Evolutionary conservation across 192 early-diverging fungal genomes (phyloP), one percentile per base, ranked within the genome.

Genomic region (Phycomyces blakesleeanus): DNA sequence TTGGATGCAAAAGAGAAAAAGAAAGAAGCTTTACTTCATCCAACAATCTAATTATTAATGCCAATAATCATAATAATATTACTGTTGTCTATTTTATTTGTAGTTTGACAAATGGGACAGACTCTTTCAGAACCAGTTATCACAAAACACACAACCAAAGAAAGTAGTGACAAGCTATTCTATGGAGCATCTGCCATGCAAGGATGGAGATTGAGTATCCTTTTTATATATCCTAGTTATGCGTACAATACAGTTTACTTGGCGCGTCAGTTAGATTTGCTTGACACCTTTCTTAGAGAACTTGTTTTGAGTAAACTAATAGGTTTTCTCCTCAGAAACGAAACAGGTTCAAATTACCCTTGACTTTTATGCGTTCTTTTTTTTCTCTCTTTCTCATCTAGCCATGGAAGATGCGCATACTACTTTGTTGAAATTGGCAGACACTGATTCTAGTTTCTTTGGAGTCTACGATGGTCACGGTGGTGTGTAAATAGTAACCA

Each of bases 371-470:
- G 2, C 29, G 2, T 7, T 34, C 29, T 34, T 7, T 34, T 7
- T 7, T 34, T 7, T 34, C 29, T 34, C 29, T 34, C 29, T 34
- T 50, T 37, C 24, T 61, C 24, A 38, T 41, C 18, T 37, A 89
- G 91, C 86, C 55, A 98, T 98, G 96, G 96, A 98, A 78, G 96
- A 98, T 75, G 93, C 93, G 21, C 96, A 98, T 78, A 91, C 95
- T 24, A 92, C 93, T 39, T 61, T 93, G 55, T 78, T 92, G 27
- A 83, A 83, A 51, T 62, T 95, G 18, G 77, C 77, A 15, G 83
- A 79, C 24, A 81, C 81, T 44, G 77, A 84, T 51, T 69, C 75
- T 20, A 91, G 91, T 20, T 97, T 95, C 77, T 98, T 97, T 83
- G 92, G 85, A 6, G 96, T 98, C 15, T 98, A 87, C 75, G 96